Evolutionary conservation across 2,329 filamentous ascomycete species (phyloP).

Genomic region (Scopulariopsis brevicaulis): DNA sequence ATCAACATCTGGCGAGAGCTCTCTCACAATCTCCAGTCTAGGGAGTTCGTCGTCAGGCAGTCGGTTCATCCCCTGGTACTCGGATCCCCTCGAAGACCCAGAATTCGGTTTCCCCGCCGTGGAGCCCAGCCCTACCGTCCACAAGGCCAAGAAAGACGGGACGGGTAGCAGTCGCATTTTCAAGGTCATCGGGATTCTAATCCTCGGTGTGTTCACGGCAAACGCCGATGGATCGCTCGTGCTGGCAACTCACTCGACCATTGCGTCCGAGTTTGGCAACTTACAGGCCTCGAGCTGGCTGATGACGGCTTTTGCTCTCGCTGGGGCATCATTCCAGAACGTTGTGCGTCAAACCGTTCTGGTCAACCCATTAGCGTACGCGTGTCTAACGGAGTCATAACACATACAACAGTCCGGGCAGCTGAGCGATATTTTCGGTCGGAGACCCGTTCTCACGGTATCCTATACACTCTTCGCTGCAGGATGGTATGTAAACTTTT

Average conservation of each 20-base stretch:
- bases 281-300: slow-evolving; percentile 39
- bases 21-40: slow-evolving; percentile 2
- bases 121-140: not conserved
- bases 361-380: not conserved
- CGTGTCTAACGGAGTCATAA: too few species aligned
- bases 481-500: slow-evolving; percentile 11
- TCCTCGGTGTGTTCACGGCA: slow-evolving; percentile 44
- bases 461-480: slow-evolving; percentile 16
- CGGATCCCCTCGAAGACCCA: not conserved
- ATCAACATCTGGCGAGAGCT: slow-evolving; percentile 4
- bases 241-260: slow-evolving; percentile 51
- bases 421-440: slow-evolving; percentile 16
- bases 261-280: slow-evolving; percentile 48
- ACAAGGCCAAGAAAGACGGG: not conserved
- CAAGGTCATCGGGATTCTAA: slow-evolving; percentile 11
- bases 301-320: slow-evolving; percentile 18
- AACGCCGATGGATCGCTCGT: slow-evolving; percentile 55
- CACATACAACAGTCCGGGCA: slow-evolving; percentile 20
- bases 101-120: not conserved
- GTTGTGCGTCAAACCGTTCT: slow-evolving; percentile 4
- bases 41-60: not conserved
- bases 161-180: slow-evolving; percentile 2
- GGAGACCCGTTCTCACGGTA: slow-evolving; percentile 13
- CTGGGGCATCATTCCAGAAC: slow-evolving; percentile 17
- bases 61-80: slow-evolving; percentile 1